A percentile compares a stretch with the other conserved stretches of the same genome.
phyloP scores from a whole-genome alignment of 2,329 filamentous ascomycete genomes.

The Diaporthe humulicola region DNA sequence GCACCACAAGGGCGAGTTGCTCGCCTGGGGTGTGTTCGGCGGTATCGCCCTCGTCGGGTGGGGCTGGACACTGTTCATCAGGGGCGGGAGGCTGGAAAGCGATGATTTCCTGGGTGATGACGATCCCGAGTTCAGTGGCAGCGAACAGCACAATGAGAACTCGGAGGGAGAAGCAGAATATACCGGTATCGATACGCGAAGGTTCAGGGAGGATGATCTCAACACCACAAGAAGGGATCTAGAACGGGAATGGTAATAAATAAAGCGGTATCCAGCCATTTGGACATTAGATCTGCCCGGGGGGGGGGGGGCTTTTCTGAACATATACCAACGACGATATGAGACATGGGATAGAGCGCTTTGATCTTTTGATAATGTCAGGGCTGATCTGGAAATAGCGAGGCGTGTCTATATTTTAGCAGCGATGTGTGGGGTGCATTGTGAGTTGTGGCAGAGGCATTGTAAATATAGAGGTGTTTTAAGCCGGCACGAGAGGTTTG shows the following conservation, averaged over 20 bases:
- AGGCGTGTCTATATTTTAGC: not conserved
- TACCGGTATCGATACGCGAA: not conserved
- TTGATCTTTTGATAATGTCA: not conserved
- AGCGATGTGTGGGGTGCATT: not conserved
- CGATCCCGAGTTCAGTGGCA: slow-evolving; percentile 49
- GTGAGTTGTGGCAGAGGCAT: not conserved
- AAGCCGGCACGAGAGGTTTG: not conserved
- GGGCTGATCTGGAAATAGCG: not conserved
- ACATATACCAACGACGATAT: not conserved
- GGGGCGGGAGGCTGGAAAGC: slow-evolving; percentile 72
- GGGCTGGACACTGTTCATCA: slow-evolving; percentile 82
- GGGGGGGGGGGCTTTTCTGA: not conserved
- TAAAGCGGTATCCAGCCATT: slow-evolving; percentile 11
- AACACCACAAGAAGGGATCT: slow-evolving; percentile 15
- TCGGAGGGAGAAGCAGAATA: slow-evolving; percentile 16
- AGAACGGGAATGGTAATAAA: slow-evolving; percentile 16
- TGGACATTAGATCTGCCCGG: not conserved
- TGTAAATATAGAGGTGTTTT: not conserved
- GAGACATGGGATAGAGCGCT: not conserved
- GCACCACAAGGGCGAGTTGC: slow-evolving; percentile 82
- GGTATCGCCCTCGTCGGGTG: slow-evolving; percentile 87
- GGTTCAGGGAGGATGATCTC: not conserved
- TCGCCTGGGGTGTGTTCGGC: slow-evolving; percentile 91
- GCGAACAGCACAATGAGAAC: slow-evolving; percentile 44
- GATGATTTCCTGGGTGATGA: slow-evolving; percentile 63